phyloP scores from a whole-genome alignment of 2,329 filamentous ascomycete species.

The Ramularia endophylla region DNA sequence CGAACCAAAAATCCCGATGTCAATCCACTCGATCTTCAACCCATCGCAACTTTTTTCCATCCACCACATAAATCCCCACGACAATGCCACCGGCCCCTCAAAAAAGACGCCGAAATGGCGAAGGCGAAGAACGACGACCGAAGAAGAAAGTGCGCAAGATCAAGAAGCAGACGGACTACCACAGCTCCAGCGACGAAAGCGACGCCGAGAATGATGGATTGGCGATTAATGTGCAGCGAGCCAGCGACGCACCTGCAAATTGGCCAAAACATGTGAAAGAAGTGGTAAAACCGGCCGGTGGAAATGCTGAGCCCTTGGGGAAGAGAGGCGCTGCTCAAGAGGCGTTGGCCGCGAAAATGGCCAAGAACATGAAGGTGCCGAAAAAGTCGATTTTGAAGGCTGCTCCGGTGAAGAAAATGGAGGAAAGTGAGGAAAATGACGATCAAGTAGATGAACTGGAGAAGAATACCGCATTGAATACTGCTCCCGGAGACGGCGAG shows the following conservation, averaged over 20 bases:
- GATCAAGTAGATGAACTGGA: slow-evolving; percentile 13
- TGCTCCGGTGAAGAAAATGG: slow-evolving; percentile 8
- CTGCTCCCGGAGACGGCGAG: slow-evolving; percentile 12
- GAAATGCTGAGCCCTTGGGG: slow-evolving; percentile 9
- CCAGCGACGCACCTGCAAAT: slow-evolving; percentile 23
- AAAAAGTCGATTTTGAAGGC: slow-evolving; percentile 11
- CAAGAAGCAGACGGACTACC: slow-evolving; percentile 58
- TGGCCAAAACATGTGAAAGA: slow-evolving; percentile 13
- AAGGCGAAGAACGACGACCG: slow-evolving; percentile 53
- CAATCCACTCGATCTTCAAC: too few relatives aligned
- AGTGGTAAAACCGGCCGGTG: slow-evolving; percentile 8
- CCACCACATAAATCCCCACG: too few relatives aligned
- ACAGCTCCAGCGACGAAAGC: slow-evolving; percentile 57
- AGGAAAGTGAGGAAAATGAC: slow-evolving; percentile 12
- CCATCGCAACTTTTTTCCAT: too few relatives aligned
- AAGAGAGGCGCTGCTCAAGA: slow-evolving; percentile 4
- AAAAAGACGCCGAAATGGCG: slow-evolving; percentile 45
- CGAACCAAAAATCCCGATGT: too few relatives aligned
- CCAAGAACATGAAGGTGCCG: slow-evolving; percentile 18
- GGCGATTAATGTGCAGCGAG: slow-evolving; percentile 10
- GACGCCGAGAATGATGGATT: slow-evolving; percentile 27
- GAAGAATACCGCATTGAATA: slow-evolving; percentile 17
- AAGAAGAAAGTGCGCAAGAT: slow-evolving; percentile 51
- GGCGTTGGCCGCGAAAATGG: slow-evolving; percentile 7
- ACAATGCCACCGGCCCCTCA: slow-evolving; percentile 21